Evolutionary conservation across 2,329 filamentous ascomycete species (phyloP).

Genomic region (Hypocreales sp.): DNA sequence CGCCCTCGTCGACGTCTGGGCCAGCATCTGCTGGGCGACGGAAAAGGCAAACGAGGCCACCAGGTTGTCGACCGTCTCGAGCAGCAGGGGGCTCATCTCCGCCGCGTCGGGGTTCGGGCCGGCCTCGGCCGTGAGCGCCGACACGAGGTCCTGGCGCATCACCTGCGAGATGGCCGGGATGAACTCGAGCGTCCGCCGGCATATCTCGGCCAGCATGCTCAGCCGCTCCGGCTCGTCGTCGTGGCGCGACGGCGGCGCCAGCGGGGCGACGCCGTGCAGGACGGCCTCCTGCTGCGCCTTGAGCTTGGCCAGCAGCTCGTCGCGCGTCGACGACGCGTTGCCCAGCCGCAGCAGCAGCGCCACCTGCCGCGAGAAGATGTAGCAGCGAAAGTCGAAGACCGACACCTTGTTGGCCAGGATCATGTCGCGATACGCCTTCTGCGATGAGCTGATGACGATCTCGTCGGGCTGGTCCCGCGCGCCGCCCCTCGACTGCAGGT

Average conservation of each 20-base stretch:
- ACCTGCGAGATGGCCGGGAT: constrained; percentile 66
- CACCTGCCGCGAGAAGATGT: constrained; percentile 84
- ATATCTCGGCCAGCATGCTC: constrained; percentile 70
- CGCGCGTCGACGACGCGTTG: constrained; percentile 50
- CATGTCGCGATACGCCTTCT: constrained; percentile 77
- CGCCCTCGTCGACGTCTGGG: constrained; percentile 55
- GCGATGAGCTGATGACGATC: constrained; percentile 45
- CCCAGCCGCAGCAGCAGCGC: constrained; percentile 67
- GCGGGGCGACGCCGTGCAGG: constrained; percentile 39
- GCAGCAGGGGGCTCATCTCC: too few relatives aligned
- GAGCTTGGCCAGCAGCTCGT: constrained; percentile 46
- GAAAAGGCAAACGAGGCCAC: constrained; percentile 68
- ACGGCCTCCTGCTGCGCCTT: constrained; percentile 46
- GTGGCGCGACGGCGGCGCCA: constrained; percentile 29
- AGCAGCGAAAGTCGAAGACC: constrained; percentile 86
- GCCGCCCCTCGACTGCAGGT: constrained; percentile 30
- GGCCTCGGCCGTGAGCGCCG: constrained; percentile 34
- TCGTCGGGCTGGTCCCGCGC: constrained; percentile 30
- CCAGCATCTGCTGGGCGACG: constrained; percentile 59
- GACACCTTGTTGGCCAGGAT: constrained; percentile 94
- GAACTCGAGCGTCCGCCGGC: constrained; percentile 68
- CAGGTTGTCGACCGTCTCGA: constrained; percentile 53
- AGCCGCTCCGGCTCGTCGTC: constrained; percentile 58
- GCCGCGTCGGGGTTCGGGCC: constrained; percentile 18
- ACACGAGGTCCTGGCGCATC: constrained; percentile 61